Conservation (phyloP, 345 rosid genomes). For the Aquilaria malaccensis region DNA sequence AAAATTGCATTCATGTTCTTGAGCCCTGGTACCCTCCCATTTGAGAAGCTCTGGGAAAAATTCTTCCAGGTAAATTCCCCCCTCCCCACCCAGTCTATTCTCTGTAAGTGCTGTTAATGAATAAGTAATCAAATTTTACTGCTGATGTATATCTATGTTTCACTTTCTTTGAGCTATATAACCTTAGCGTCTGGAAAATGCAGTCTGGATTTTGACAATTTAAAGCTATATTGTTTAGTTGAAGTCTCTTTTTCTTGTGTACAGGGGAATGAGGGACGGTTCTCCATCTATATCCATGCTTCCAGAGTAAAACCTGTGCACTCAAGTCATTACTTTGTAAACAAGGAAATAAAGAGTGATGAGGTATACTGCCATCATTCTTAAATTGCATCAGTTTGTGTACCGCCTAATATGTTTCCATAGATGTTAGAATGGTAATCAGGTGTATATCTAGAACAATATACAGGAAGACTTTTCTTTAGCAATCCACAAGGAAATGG, state of each 20-base stretch:
- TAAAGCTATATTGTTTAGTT: too few relatives aligned
- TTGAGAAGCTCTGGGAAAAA: conserved; percentile 91
- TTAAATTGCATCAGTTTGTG: too few relatives aligned
- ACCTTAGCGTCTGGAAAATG: too few relatives aligned
- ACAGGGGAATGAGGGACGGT: conserved; percentile 82
- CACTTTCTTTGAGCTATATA: too few relatives aligned
- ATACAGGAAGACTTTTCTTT: too few relatives aligned
- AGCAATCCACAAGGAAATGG: too few relatives aligned
- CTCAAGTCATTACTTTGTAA: conserved; percentile 61
- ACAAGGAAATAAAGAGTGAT: conserved; percentile 67
- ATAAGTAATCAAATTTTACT: conserved; percentile 6
- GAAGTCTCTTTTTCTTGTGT: conserved; percentile 1
- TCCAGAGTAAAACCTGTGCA: conserved; percentile 68
- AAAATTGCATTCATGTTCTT: conserved; percentile 94
- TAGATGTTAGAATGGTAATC: too few relatives aligned
- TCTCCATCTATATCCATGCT: conserved; percentile 76
- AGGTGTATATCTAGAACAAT: too few relatives aligned
- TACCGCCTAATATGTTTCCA: too few relatives aligned
- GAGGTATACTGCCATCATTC: conserved; percentile 30
- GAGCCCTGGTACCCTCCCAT: conserved; percentile 78
- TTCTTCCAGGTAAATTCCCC: conserved; percentile 56
- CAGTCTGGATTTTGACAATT: too few relatives aligned
- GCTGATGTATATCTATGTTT: too few relatives aligned
- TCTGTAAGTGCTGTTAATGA: not conserved
- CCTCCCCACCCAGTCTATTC: not conserved